Base-by-base conservation (phyloP, 768 basidiomycete genomes). In the Guyanaporus albipodus region DNA sequence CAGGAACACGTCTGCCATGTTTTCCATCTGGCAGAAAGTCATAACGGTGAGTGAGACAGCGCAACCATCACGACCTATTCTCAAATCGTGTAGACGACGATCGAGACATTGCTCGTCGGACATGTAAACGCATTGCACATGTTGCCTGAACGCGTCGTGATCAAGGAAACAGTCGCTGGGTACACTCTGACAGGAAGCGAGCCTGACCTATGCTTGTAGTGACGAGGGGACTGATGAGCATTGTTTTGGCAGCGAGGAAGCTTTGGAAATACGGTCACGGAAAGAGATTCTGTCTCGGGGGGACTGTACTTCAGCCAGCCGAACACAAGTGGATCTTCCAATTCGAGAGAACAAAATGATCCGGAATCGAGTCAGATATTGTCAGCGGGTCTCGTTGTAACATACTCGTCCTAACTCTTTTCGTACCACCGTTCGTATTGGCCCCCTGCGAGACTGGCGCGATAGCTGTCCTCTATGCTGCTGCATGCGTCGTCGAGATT, bases 401-500 rank as follows among this genome's bases (percentile, higher is more conserved):
- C 22, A 42, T n/a, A 7, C 12, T 35, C 24, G 49, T 24, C 7
- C 46, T 55, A 86, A 56, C 80, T 81, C 63, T 73, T 73, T 64
- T 91, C 88, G 38, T 78, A 74, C 85, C 86, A 91, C 15, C 71
- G 71, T 58, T 87, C 83, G 53, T 75, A 84, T 21, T 69, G 61
- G 37, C 74, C 79, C 22, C 66, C 63, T 49, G 68, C 62, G 18
- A 92, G 67, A 58, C 84, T 87, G 3, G 62, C 64, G 10, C 72
- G 68, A 56, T 94, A 96, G 26, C 72, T 73, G 12, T 82, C 80
- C 49, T 87, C 83, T 18, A 94, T 75, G 4, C 82, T 74, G 28
- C 72, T 76, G 56, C 85, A 90, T 2, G 94, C 74, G 36, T 79
- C 73, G 50, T 94, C 89, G 24, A 97, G 77, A 63, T 91, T 79